These are phyloP conservation scores for Lizonia empirigonia DNA, from an alignment of 2,329 filamentous ascomycete species.

Conservation along the genomic window DNA sequence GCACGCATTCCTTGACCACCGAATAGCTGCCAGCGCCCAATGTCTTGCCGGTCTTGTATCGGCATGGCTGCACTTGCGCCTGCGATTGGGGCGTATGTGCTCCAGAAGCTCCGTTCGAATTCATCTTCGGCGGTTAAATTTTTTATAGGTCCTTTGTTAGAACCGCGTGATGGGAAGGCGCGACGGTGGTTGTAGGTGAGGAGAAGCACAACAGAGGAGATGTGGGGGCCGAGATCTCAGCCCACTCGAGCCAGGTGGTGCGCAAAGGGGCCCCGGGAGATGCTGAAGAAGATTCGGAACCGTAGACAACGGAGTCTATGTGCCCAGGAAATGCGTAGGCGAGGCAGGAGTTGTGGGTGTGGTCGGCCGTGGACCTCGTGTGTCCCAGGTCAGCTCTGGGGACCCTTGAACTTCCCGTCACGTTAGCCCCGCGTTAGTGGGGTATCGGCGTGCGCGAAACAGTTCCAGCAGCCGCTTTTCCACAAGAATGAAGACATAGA, in stretches of 20 bases:
- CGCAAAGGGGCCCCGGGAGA: background rate
- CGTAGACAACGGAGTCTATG: background rate
- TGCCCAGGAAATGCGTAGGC: background rate
- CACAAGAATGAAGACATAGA: background rate
- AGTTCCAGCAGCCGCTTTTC: background rate
- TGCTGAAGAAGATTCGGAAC: background rate
- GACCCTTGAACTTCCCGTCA: conserved; percentile 1
- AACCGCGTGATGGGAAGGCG: background rate
- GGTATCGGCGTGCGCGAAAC: background rate
- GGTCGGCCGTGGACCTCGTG: background rate
- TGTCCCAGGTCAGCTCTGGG: conserved; percentile 2
- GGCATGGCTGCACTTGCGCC: conserved; percentile 83
- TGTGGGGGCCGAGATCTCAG: conserved; percentile 18
- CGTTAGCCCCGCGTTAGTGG: conserved; percentile 3
- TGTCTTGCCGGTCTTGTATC: conserved; percentile 99
- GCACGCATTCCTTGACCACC: conserved; percentile 97
- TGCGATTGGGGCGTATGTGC: conserved; percentile 41
- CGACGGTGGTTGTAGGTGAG: background rate
- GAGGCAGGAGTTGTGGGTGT: background rate
- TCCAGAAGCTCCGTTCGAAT: conserved; percentile 42
- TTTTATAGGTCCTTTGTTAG: background rate
- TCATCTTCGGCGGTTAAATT: conserved; percentile 20
- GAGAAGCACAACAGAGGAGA: conserved; percentile 1
- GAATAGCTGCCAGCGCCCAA: conserved; percentile 96
- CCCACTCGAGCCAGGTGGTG: conserved; percentile 6